Conservation (phyloP, 2,329 filamentous ascomycete genomes). For the Phialophora macrospora region DNA sequence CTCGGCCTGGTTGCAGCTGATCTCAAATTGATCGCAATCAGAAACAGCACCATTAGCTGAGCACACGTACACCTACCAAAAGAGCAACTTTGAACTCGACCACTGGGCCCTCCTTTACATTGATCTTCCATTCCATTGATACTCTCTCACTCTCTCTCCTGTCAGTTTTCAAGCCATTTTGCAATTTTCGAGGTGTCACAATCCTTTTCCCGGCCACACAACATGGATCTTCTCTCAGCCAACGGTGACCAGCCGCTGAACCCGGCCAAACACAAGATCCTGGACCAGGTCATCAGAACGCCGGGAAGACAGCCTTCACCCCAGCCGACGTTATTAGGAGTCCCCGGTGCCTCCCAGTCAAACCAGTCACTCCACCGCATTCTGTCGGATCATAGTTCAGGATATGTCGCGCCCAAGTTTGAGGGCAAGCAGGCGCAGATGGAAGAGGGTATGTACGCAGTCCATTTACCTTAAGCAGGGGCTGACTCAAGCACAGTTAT, state of each 20-base stretch:
- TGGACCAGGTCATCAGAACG: constrained; percentile 59
- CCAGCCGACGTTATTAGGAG: constrained; percentile 81
- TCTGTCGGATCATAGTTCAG: constrained; percentile 85
- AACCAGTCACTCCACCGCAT: constrained; percentile 65
- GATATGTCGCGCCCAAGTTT: constrained; percentile 93
- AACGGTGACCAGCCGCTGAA: constrained; percentile 33
- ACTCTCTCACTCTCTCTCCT: constrained; percentile 8
- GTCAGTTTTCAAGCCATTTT: constrained; percentile 3
- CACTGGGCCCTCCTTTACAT: constrained; percentile 2
- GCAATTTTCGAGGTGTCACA: neutral
- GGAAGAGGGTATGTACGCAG: constrained; percentile 66
- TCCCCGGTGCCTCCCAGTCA: constrained; percentile 61
- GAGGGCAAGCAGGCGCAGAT: constrained; percentile 92
- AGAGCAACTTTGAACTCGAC: constrained; percentile 8
- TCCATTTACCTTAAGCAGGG: constrained; percentile 28
- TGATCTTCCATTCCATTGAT: constrained; percentile 15
- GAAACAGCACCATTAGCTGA: constrained; percentile 11
- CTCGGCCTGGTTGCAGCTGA: constrained; percentile 15
- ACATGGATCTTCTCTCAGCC: constrained; percentile 28
- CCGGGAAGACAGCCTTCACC: constrained; percentile 75
- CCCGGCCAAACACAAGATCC: constrained; percentile 58
- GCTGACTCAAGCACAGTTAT: constrained; percentile 65
- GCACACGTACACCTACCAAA: constrained; percentile 7
- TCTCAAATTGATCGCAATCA: constrained; percentile 6
- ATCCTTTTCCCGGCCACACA: constrained; percentile 19